Evolutionary conservation across 345 rosid species (phyloP).

Genomic region (Eucalyptus tenuipes): DNA sequence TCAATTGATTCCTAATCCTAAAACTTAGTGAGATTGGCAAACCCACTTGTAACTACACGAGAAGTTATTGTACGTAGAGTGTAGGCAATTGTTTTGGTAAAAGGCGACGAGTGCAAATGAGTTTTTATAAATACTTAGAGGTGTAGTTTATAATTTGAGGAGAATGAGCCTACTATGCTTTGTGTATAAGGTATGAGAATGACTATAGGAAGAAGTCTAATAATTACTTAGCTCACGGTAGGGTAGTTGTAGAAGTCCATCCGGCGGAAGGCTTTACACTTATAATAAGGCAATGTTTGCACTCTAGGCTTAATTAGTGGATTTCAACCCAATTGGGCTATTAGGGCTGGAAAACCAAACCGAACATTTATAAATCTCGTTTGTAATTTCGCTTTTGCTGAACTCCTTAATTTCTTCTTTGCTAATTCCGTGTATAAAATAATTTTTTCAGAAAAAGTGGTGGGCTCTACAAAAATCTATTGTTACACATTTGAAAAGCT

Average conservation of each 20-base stretch:
- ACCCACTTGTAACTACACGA: not conserved
- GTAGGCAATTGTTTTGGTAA: not conserved
- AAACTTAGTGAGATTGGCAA: not conserved
- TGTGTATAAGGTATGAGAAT: not conserved
- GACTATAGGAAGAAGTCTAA: not conserved
- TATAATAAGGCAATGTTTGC: not conserved
- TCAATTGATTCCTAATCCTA: not conserved
- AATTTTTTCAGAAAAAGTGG: too few species aligned
- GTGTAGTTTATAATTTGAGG: not conserved
- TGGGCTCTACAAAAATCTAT: too few species aligned
- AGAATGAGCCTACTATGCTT: not conserved
- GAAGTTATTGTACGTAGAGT: not conserved
- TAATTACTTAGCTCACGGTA: not conserved
- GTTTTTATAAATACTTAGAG: not conserved
- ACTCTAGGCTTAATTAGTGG: not conserved
- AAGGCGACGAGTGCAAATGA: rapidly evolving
- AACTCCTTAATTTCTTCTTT: too few species aligned
- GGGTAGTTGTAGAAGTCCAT: not conserved
- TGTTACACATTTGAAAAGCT: too few species aligned
- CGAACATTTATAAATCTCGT: too few species aligned
- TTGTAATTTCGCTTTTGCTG: too few species aligned
- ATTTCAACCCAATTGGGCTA: not conserved
- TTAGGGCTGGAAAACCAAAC: too few species aligned
- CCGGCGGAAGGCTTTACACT: not conserved
- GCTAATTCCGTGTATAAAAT: rapidly evolving